A percentile compares a stretch with the other conserved stretches of the same genome.
These are phyloP conservation scores for Sarocladium oryzae DNA, from an alignment of 2,329 filamentous ascomycete genomes.

Conservation along the genomic window DNA sequence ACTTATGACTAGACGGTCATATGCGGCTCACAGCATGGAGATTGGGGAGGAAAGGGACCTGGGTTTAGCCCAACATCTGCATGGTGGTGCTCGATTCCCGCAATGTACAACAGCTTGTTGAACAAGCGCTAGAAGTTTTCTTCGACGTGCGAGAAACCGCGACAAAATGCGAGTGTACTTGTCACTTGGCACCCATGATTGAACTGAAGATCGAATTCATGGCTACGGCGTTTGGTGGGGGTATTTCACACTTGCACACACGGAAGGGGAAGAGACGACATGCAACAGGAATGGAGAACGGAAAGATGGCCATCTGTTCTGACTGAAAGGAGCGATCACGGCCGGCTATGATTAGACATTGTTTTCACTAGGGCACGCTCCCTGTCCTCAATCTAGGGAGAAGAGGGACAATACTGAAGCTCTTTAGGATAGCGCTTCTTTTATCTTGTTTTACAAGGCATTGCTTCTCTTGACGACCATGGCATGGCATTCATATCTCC, in stretches of 20 bases:
- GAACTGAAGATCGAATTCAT: neutral
- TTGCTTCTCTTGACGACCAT: neutral
- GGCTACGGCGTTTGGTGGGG: slow-evolving; percentile 6
- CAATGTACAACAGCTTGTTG: slow-evolving; percentile 1
- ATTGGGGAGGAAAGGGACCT: neutral
- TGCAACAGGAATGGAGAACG: neutral
- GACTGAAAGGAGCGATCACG: neutral
- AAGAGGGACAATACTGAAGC: neutral
- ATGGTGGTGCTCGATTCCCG: slow-evolving; percentile 6
- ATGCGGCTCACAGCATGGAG: neutral
- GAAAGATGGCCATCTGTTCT: neutral
- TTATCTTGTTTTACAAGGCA: neutral
- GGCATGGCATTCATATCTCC: neutral
- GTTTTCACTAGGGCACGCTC: neutral
- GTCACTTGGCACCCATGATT: slow-evolving; percentile 6
- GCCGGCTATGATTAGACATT: neutral
- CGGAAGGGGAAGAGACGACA: neutral
- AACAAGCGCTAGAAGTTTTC: neutral
- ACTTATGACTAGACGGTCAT: neutral
- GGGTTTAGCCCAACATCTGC: neutral
- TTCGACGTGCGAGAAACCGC: neutral
- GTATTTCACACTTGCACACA: neutral
- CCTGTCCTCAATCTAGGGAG: neutral
- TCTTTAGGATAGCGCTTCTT: neutral
- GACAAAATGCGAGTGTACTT: neutral